Base-by-base conservation (phyloP, 805 yeast species). In the Metschnikowia kunwiensis region DNA sequence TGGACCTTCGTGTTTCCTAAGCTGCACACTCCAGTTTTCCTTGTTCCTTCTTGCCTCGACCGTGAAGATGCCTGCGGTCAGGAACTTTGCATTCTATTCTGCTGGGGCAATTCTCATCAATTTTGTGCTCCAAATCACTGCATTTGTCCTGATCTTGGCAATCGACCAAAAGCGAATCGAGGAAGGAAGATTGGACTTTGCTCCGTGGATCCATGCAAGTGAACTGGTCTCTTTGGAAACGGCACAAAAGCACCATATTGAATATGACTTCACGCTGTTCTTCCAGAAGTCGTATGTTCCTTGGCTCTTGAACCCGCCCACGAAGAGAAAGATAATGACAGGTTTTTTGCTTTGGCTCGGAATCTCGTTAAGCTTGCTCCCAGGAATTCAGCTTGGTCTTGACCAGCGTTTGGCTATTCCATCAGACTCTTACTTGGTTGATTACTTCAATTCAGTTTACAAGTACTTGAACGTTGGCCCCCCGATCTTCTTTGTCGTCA, bases 51-150 rank as follows among this genome's bases (percentile, higher is more conserved):
- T 91, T 27, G 96, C 96, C 0, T 70, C 94, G 1, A 59, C 70
- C 4, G 97, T 93, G 5, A 73, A 81, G 9, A 93, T 93, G 97
- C 97, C 97, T 1, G 97, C 97, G 0, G 97, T 91, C 13, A 74
- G 82, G 45, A 93, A 89, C 58, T 91, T 91, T 68, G 97, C 98
- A 0, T 60, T 84, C 10, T 93, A 86, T 54, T 86, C 95, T 5
- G 89, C 96, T 0, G 83, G 87, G 12, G 91, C 97, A 0, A 81
- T 91, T 3, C 52, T 83, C 5, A 64, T 86, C 49, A 89, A 91
- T 55, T 80, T 91, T 1, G 27, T 78, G 0, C 65, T 91, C 20
- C 97, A 91, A 54, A 60, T 88, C 57, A 86, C 97, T 0, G 77
- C 82, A 21, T 89, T 91, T 57, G 73, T 87, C 3, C 74, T 95